These are phyloP conservation scores for Candida cerambycidarum DNA, from an alignment of 805 yeast genomes.

Conservation along the genomic window DNA sequence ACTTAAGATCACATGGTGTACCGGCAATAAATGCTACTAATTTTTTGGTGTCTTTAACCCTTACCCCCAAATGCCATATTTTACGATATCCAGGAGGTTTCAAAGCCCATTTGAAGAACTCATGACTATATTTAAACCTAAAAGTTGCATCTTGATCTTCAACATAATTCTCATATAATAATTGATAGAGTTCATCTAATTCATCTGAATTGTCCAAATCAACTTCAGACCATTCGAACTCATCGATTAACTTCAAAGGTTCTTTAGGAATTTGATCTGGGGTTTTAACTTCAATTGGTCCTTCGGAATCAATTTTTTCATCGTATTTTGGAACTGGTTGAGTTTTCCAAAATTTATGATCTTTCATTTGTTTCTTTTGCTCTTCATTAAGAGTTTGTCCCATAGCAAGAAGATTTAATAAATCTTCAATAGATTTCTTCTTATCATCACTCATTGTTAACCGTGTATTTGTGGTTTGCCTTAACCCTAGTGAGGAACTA, in stretches of 20 bases:
- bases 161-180: constrained; percentile 87
- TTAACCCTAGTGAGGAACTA: too few relatives aligned
- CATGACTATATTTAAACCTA: constrained; percentile 83
- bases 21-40: constrained; percentile 92
- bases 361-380: constrained; percentile 74
- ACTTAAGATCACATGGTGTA: constrained; percentile 69
- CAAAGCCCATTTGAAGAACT: constrained; percentile 88
- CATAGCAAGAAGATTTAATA: constrained; percentile 53
- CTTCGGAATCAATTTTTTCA: constrained; percentile 65
- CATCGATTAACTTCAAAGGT: constrained; percentile 71
- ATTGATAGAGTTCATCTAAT: constrained; percentile 72
- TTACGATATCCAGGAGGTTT: constrained; percentile 89
- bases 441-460: constrained; percentile 1
- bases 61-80: constrained; percentile 92
- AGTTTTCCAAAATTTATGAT: constrained; percentile 96
- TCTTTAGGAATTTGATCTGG: constrained; percentile 68
- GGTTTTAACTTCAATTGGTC: constrained; percentile 77
- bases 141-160: constrained; percentile 92
- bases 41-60: constrained; percentile 73
- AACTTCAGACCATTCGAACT: constrained; percentile 86
- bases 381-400: constrained; percentile 55
- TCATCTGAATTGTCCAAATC: constrained; percentile 56
- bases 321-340: constrained; percentile 89
- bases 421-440: constrained; percentile 49
- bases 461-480: too few relatives aligned